Evolutionary conservation across 2,329 filamentous ascomycete genomes (phyloP).

Genomic region (Xylariaceae sp.): DNA sequence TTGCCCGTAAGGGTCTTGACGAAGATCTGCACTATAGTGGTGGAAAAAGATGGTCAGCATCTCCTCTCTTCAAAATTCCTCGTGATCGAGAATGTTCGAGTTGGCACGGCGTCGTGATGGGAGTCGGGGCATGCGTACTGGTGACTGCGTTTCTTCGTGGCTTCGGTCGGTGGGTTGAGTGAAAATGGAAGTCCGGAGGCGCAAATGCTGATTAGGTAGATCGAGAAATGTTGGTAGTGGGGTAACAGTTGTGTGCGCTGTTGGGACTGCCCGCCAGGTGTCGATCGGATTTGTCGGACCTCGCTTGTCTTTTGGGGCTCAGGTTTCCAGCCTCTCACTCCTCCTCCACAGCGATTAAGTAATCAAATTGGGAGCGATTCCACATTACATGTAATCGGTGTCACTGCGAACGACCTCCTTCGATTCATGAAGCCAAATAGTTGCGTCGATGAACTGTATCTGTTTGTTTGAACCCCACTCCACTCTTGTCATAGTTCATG

Average conservation of each 20-base stretch:
- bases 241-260: conserved; percentile 1
- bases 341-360: too few relatives aligned
- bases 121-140: conserved; percentile 16
- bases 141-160: conserved; percentile 25
- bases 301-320: conserved; percentile 2
- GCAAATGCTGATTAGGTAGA: not conserved
- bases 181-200: conserved; percentile 7
- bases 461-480: too few relatives aligned
- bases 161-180: conserved; percentile 11
- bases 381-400: too few relatives aligned
- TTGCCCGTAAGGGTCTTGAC: conserved; percentile 99
- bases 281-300: not conserved
- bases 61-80: not conserved
- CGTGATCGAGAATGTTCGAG: not conserved
- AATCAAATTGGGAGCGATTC: too few relatives aligned
- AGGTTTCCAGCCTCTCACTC: not conserved
- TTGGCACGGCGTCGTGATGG: not conserved
- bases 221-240: conserved; percentile 17
- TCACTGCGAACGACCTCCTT: too few relatives aligned
- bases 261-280: not conserved
- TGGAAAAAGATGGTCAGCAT: conserved; percentile 44
- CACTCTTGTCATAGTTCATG: conserved; percentile 4
- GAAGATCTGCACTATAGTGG: conserved; percentile 86
- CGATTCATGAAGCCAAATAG: too few relatives aligned
- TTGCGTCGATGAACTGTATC: too few relatives aligned